Evolutionary conservation across 768 basidiomycete genomes (phyloP), one percentile per base, ranked within the genome.

Genomic region (Psilocybe cyanescens): DNA sequence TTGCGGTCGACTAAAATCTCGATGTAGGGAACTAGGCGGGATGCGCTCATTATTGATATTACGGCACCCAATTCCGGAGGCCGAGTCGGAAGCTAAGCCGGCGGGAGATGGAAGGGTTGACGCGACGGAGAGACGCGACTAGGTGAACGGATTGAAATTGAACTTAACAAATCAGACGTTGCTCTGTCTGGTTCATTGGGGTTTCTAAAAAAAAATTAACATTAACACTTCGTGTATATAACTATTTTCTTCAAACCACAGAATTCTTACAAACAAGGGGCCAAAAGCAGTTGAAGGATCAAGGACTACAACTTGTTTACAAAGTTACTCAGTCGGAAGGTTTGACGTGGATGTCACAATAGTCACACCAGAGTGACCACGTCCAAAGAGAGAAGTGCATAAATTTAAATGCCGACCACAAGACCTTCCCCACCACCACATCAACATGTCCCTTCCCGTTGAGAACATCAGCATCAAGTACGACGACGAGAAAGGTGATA

Each of bases 401-500:
- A 59, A 72, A 64, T 79, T 78, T 70, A 78, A 77, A 78, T 78
- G 70, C 77, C 74, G 75, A 72, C 66, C 56, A 50, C 35, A 58
- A 49, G 65, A 65, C 68, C 69, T 72, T 72, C 67, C 68, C 69
- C 59, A 67, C 61, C 47, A 67, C 60, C 46, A 62, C 55, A 64
- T 71, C 71, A 75, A 76, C 70, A 91, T 92, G 90, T 85, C 91
- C 57, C 78, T 91, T 44, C 83, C 86, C 30, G 82, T 85, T 37
- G 73, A 85, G 65, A 83, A 82, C 69, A 80, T 89, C 65, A 71
- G 81, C 57, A 78, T 92, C 70, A 79, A 84, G 65, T 95, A 94
- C 70, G 84, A 84, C 24, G 82, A 81, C 2, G 94, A 95, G 69
- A 86, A 90, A 77, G 86, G 93, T 88, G 71, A 58, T 33, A 29